Conservation (phyloP, 495 filamentous ascomycete species). For the Penicillium antarcticum region DNA sequence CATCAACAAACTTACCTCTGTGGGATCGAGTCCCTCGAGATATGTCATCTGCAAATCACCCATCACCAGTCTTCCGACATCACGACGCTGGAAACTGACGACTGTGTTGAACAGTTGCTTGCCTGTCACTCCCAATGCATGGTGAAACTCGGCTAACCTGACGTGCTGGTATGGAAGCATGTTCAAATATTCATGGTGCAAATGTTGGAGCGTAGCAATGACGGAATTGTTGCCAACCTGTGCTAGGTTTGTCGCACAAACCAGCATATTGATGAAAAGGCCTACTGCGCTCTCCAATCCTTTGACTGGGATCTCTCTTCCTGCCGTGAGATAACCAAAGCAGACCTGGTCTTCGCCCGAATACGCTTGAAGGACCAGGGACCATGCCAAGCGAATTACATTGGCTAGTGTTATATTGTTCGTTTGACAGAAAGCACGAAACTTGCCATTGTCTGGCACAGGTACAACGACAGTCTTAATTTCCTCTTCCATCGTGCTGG, state of each 20-base stretch:
- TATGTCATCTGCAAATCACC: background rate
- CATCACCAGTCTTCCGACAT: background rate
- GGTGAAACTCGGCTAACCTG: background rate
- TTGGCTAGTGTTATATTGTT: constrained; percentile 46
- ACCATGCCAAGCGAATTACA: constrained; percentile 46
- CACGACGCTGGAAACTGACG: background rate
- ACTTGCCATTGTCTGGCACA: background rate
- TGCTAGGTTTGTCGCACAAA: background rate
- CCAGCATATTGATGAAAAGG: background rate
- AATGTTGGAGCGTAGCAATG: background rate
- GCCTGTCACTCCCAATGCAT: constrained; percentile 15
- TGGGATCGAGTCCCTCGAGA: constrained; percentile 6
- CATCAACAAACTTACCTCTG: constrained; percentile 6
- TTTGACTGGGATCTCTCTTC: background rate
- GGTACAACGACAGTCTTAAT: background rate
- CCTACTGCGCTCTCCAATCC: background rate
- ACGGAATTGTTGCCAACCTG: background rate
- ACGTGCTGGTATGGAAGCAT: background rate
- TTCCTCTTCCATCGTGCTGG: background rate
- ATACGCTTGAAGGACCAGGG: constrained; percentile 48
- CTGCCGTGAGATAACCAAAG: background rate
- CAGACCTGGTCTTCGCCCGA: constrained; percentile 44
- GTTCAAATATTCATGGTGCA: background rate
- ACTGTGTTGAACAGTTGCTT: background rate
- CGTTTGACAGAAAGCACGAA: background rate